Evolutionary conservation across 495 filamentous ascomycete species (phyloP), one percentile per base, ranked within the genome.

Genomic region (Daldinia caldariorum): DNA sequence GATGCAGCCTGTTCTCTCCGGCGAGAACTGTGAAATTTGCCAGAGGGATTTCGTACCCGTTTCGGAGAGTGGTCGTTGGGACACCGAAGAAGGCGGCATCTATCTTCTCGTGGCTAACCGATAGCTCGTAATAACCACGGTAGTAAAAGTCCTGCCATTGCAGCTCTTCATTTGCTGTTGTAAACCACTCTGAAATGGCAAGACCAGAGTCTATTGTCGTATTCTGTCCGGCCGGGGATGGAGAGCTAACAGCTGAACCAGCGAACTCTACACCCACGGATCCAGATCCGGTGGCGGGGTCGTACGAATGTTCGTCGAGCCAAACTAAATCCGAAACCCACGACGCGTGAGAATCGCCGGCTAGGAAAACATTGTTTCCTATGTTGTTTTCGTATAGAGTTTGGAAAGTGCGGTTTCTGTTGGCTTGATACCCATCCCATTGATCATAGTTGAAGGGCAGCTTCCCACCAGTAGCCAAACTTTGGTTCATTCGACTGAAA

Each of bases 111-210:
- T 84, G 82, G 18, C 72, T 76, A 6, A 89, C 66, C 56, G 81
- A 77, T 6, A 90, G 74, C 38, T 88, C 83, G 69, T 85, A 90
- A 47, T 86, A 87, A 0, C 85, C 88, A 51, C 88, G 79, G 72
- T 90, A 90, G 73, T 89, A 89, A 10, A 85, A 72, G 41, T 90
- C 88, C 49, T 87, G 84, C 88, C 88, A 90, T 69, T 88, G 85
- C 20, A 90, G 79, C 62, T 88, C 87, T 10, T 74, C 54, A 66
- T 88, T 89, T 43, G 76, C 77, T n/a, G 73, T 69, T n/a, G 85
- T 79, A 16, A 87, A 77, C 34, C 72, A 76, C 13, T 78, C 63
- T n/a, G 82, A 80, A 38, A 63, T 61, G 38, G 74, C 73, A 58
- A 83, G 80, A 6, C 85, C 83, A 14, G 58, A 72, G 5, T 69